These are phyloP conservation scores for Geotrichum restrictum DNA, from an alignment of 1,139 yeast genomes.

Conservation along the genomic window DNA sequence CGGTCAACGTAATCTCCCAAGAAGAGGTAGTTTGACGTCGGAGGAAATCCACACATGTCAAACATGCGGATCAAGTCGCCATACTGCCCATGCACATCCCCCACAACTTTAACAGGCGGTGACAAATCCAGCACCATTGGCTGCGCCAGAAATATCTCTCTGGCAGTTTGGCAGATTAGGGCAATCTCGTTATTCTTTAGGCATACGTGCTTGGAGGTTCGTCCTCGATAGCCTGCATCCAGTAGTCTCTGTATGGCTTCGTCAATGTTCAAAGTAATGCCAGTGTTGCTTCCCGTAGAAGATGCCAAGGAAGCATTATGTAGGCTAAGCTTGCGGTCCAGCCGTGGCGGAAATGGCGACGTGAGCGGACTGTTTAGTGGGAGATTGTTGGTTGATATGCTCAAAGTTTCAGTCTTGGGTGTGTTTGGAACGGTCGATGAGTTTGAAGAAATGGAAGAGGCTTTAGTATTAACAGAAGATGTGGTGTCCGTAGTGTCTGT, in stretches of 20 bases:
- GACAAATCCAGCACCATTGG: constrained; percentile 84
- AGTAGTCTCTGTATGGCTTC: constrained; percentile 81
- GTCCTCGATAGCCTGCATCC: constrained; percentile 94
- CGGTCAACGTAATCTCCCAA: constrained; percentile 97
- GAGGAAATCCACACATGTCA: constrained; percentile 98
- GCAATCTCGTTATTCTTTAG: constrained; percentile 84
- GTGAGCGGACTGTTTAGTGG: constrained; percentile 9
- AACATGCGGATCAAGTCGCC: constrained; percentile 90
- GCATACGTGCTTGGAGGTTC: constrained; percentile 83
- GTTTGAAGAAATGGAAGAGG: not conserved
- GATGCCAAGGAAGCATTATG: constrained; percentile 8
- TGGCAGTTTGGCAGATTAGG: constrained; percentile 74
- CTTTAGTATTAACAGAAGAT: not conserved
- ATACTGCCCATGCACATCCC: constrained; percentile 97
- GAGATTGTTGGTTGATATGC: constrained; percentile 3
- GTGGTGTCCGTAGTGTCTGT: constrained; percentile 6
- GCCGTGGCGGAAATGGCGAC: constrained; percentile 16
- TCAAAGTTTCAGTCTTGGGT: not conserved
- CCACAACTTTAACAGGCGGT: constrained; percentile 95
- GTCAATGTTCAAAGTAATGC: constrained; percentile 63
- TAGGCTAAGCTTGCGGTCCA: constrained; percentile 7
- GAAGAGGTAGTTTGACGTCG: constrained; percentile 94
- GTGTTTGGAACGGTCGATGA: not conserved
- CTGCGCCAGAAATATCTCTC: constrained; percentile 83
- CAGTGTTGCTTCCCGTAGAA: constrained; percentile 7